These are phyloP conservation scores for Colletotrichum higginsianum DNA, from an alignment of 2,329 filamentous ascomycete species.

Conservation along the genomic window DNA sequence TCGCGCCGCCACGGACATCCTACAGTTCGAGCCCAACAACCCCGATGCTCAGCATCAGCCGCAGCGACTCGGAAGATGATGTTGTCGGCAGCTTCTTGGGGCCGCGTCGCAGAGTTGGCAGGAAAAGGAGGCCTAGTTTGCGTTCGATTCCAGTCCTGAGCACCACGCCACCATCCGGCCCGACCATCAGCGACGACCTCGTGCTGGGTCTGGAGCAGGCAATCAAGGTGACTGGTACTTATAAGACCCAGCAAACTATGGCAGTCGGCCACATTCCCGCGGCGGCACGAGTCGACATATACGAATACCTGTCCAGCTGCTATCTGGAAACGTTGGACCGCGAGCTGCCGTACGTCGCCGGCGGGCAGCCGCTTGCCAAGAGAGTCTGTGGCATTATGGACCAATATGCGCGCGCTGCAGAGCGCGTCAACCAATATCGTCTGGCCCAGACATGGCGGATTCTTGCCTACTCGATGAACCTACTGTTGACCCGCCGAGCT, in stretches of 20 bases:
- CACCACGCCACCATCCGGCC: conserved; percentile 68
- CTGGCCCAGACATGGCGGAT: conserved; percentile 77
- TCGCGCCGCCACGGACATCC: conserved; percentile 55
- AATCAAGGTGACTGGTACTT: conserved; percentile 70
- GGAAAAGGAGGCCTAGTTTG: conserved; percentile 60
- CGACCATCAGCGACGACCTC: conserved; percentile 57
- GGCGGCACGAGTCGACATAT: conserved; percentile 64
- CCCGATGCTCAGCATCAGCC: conserved; percentile 68
- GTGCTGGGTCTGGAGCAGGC: conserved; percentile 70
- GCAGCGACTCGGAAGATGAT: conserved; percentile 77
- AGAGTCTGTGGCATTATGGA: conserved; percentile 68
- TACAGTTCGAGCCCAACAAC: conserved; percentile 65
- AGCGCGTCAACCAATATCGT: conserved; percentile 69
- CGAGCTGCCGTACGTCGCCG: conserved; percentile 61
- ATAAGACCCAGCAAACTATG: conserved; percentile 74
- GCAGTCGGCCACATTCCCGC: conserved; percentile 71
- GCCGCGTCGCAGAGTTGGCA: conserved; percentile 56
- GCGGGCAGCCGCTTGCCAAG: conserved; percentile 57
- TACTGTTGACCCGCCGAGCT: conserved; percentile 69
- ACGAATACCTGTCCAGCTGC: conserved; percentile 69
- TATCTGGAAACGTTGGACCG: conserved; percentile 70
- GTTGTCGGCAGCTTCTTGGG: conserved; percentile 73
- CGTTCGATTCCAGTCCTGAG: conserved; percentile 55
- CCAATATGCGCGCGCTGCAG: conserved; percentile 70
- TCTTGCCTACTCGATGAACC: conserved; percentile 68